Base-by-base conservation (phyloP, 1,139 yeast genomes). In the Taphrina deformans region DNA sequence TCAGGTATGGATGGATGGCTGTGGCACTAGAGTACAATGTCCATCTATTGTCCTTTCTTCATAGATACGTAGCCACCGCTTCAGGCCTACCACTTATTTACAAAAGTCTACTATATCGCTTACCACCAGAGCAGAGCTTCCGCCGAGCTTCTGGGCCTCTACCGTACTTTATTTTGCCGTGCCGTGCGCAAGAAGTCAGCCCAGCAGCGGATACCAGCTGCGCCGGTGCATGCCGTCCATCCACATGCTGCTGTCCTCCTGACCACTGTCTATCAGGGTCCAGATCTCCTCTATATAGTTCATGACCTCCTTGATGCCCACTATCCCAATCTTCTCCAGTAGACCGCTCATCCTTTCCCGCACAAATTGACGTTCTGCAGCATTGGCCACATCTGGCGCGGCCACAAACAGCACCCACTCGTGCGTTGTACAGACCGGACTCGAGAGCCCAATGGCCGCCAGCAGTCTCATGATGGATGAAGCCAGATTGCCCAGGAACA, bases 341-440 rank as follows among this genome's bases (percentile, higher is more conserved):
- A 59, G 46, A 2, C 63, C 63, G 14, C 50, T 38, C 63, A 59
- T 59, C 16, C 56, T 48, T 3, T 35, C 51, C 50, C 63, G 56
- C 24, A 59, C 56, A 23, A 59, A 50, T 26, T 35, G 48, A 7
- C 63, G 63, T 29, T 50, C 63, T 3, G 6, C 38, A 3, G 50
- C 9, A 9, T 14, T n/a, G 14, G n/a, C 50, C 24, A 59, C 63
- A 23, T 59, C 63, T 18, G 63, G 63, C 26, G 63, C 44, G 23
- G 50, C 40, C 23, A 59, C 56, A 29, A 59, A 59, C 26, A 59
- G 41, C 26, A 59, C 40, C 63, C 63, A 59, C 41, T 59, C 56
- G 56, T 59, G 63, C 53, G 63, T 59, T n/a, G 63, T 59, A n/a
- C 63, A 59, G 38, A 59, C 63, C 1, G 63, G 63, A 14, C 63